These are phyloP conservation scores for Clohesyomyces aquaticus DNA, from an alignment of 495 filamentous ascomycete genomes.

Conservation along the genomic window DNA sequence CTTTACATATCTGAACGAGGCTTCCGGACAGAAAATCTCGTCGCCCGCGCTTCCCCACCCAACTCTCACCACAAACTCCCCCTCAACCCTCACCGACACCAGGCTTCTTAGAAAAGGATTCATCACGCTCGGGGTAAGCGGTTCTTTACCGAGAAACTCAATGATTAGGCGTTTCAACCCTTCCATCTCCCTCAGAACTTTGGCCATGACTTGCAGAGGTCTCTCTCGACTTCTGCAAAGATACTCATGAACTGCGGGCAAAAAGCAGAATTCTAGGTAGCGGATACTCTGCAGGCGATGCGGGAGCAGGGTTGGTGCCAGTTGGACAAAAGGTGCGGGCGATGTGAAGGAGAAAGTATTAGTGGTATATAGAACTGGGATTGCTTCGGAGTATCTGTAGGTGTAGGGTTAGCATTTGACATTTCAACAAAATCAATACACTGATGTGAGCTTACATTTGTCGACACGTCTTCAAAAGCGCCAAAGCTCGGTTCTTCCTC, in stretches of 20 bases:
- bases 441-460: conserved; percentile 10
- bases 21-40: not conserved
- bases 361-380: conserved; percentile 7
- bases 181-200: not conserved
- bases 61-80: conserved; percentile 4
- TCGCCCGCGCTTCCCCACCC: conserved; percentile 15
- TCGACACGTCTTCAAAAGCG: conserved; percentile 19
- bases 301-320: not conserved
- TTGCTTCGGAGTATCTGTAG: conserved; percentile 19
- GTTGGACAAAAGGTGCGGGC: not conserved
- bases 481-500: conserved; percentile 15
- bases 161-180: not conserved
- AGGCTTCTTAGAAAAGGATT: not conserved
- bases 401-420: not conserved
- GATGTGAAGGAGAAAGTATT: conserved; percentile 24
- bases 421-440: too few relatives aligned
- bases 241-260: not conserved
- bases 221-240: not conserved
- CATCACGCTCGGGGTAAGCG: too few relatives aligned
- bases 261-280: not conserved
- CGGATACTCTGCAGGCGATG: not conserved
- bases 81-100: conserved; percentile 2
- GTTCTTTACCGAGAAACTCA: too few relatives aligned
- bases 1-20: too few relatives aligned
- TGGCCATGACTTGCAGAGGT: not conserved